phyloP scores from a whole-genome alignment of 1,139 yeast genomes.

The Lodderomyces parapsilosis region DNA sequence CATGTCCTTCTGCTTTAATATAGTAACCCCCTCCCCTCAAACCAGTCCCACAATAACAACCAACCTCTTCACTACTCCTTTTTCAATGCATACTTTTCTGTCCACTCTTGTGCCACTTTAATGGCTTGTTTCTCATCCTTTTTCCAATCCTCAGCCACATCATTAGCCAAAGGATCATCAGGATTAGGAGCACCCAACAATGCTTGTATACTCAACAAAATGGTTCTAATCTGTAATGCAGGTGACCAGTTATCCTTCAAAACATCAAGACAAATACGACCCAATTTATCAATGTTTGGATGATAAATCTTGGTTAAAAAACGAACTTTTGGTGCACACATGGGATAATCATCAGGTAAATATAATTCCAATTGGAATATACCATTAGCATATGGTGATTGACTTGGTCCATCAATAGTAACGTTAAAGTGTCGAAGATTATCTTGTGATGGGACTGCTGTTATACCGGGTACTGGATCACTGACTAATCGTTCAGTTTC shows the following conservation, averaged over 20 bases:
- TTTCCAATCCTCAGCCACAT: constrained; percentile 96
- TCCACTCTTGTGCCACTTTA: constrained; percentile 86
- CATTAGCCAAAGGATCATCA: constrained; percentile 96
- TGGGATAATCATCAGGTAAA: constrained; percentile 86
- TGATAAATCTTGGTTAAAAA: constrained; percentile 92
- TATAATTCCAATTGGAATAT: constrained; percentile 72
- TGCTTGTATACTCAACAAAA: constrained; percentile 88
- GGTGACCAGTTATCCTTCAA: constrained; percentile 96
- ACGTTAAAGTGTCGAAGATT: constrained; percentile 85
- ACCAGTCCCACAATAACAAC: too few species aligned
- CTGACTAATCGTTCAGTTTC: constrained; percentile 90
- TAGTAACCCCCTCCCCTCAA: too few species aligned
- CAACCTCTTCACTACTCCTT: constrained; percentile 7
- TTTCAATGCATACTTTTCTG: constrained; percentile 56
- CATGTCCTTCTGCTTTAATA: too few species aligned
- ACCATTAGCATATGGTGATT: constrained; percentile 82
- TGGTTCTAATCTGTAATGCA: constrained; percentile 94
- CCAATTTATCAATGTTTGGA: constrained; percentile 93
- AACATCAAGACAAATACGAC: constrained; percentile 93
- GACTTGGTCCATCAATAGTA: constrained; percentile 84
- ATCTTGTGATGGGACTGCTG: constrained; percentile 90
- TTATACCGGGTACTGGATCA: constrained; percentile 96
- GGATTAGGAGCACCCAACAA: constrained; percentile 95
- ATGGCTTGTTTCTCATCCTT: constrained; percentile 79
- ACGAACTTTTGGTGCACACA: constrained; percentile 93